Evolutionary conservation across 1,284 basidiomycete species (phyloP).

Genomic region (Mycena sp.): DNA sequence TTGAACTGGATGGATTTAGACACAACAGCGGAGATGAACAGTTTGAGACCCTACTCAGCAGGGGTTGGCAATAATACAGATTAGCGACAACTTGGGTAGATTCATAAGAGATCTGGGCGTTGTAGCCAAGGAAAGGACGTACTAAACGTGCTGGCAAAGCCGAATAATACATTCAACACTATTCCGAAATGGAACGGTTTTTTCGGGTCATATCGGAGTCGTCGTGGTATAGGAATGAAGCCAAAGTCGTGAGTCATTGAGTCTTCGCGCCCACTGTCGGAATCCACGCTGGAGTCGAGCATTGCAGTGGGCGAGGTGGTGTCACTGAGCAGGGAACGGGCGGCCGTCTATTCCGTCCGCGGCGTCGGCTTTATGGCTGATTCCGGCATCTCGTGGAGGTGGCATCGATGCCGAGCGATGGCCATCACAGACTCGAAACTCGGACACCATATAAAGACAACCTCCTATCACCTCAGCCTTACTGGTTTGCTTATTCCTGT

Average conservation of each 20-base stretch:
- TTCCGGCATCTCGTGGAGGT: too few species aligned
- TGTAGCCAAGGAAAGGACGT: too few species aligned
- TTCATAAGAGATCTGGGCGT: too few species aligned
- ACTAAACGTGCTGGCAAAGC: slow-evolving; percentile 70
- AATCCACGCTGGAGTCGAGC: not conserved
- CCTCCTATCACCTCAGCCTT: too few species aligned
- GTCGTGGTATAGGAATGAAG: slow-evolving; percentile 72
- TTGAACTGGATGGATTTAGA: slow-evolving; percentile 51
- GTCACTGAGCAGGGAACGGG: not conserved
- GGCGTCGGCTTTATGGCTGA: too few species aligned
- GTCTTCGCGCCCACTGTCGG: not conserved
- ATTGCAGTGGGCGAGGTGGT: slow-evolving; percentile 1
- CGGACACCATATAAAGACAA: too few species aligned
- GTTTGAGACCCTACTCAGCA: slow-evolving; percentile 60
- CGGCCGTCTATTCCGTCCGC: not conserved
- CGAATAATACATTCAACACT: slow-evolving; percentile 70
- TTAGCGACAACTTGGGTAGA: slow-evolving; percentile 55
- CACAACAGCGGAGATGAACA: not conserved
- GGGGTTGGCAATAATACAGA: slow-evolving; percentile 78
- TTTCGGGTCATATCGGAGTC: slow-evolving; percentile 67
- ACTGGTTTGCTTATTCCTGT: too few species aligned
- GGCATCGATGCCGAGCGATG: too few species aligned
- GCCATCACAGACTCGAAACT: too few species aligned
- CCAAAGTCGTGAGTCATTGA: slow-evolving; percentile 56
- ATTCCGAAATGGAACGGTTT: slow-evolving; percentile 69